Evolutionary conservation across 331 rosid genomes (phyloP).

Genomic region (Acacia pycnantha): DNA sequence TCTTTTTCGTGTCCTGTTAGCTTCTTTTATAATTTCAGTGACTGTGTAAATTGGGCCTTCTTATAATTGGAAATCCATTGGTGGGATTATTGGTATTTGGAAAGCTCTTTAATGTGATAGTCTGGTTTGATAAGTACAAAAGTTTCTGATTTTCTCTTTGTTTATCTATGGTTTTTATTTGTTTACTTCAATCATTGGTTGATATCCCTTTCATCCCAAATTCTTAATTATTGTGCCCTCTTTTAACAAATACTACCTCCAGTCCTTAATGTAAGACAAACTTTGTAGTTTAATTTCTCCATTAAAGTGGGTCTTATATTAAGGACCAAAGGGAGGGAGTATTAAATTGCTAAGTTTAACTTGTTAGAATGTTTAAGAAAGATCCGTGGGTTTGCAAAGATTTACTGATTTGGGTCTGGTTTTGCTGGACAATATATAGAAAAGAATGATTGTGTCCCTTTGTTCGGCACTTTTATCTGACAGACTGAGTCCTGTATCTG

Average conservation of each 20-base stretch:
- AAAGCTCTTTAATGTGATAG: background rate
- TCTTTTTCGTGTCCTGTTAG: background rate
- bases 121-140: background rate
- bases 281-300: too few relatives aligned
- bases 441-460: background rate
- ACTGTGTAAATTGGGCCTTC: conserved; percentile 1
- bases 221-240: background rate
- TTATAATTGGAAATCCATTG: background rate
- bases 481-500: background rate
- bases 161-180: background rate
- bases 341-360: background rate
- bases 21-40: background rate
- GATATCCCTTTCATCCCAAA: background rate
- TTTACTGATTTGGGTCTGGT: conserved; percentile 1
- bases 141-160: background rate
- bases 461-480: background rate
- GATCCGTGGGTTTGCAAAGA: background rate
- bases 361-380: background rate
- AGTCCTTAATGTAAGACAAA: too few relatives aligned
- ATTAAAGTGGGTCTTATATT: too few relatives aligned
- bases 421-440: background rate
- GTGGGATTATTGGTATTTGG: background rate
- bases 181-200: conserved; percentile 2
- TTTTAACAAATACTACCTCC: background rate
- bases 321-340: background rate